Conservation (phyloP, 2,329 filamentous ascomycete genomes). For the Niveomyces coronatus region DNA sequence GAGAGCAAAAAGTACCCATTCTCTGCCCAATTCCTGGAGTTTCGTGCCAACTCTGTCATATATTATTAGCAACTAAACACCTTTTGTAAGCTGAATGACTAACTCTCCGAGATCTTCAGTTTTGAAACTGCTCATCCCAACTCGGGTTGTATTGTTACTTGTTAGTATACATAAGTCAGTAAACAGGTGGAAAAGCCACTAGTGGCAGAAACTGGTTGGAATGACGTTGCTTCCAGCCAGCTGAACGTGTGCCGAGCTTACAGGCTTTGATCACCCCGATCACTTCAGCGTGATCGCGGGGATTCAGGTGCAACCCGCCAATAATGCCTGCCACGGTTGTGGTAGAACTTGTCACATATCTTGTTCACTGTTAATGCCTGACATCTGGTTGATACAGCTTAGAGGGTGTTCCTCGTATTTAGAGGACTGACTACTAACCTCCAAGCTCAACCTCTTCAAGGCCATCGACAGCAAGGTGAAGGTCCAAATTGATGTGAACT, state of each 20-base stretch:
- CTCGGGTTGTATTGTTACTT: slow-evolving; percentile 43
- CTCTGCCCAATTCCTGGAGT: slow-evolving; percentile 36
- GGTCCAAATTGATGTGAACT: slow-evolving; percentile 52
- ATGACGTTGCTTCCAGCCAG: too few relatives aligned
- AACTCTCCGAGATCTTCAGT: slow-evolving; percentile 46
- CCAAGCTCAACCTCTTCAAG: slow-evolving; percentile 50
- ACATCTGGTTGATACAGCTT: too few relatives aligned
- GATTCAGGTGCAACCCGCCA: slow-evolving; percentile 51
- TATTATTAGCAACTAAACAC: too few relatives aligned
- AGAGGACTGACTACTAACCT: slow-evolving; percentile 12
- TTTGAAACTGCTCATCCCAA: slow-evolving; percentile 54
- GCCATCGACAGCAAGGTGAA: slow-evolving; percentile 59
- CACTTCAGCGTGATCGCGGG: slow-evolving; percentile 46
- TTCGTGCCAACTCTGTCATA: slow-evolving; percentile 32
- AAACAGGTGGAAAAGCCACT: too few relatives aligned
- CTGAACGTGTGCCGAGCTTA: too few relatives aligned
- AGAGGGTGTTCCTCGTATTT: too few relatives aligned
- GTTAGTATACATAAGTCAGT: too few relatives aligned
- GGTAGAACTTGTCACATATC: slow-evolving; percentile 4
- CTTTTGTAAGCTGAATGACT: too few relatives aligned
- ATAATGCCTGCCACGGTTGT: slow-evolving; percentile 38
- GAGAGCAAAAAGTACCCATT: too few relatives aligned
- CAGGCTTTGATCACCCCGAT: too few relatives aligned
- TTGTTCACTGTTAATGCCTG: too few relatives aligned
- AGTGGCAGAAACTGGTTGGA: too few relatives aligned